Evolutionary conservation across 805 yeast genomes (phyloP).

Genomic region (Kazachstania bromeliacearum): DNA sequence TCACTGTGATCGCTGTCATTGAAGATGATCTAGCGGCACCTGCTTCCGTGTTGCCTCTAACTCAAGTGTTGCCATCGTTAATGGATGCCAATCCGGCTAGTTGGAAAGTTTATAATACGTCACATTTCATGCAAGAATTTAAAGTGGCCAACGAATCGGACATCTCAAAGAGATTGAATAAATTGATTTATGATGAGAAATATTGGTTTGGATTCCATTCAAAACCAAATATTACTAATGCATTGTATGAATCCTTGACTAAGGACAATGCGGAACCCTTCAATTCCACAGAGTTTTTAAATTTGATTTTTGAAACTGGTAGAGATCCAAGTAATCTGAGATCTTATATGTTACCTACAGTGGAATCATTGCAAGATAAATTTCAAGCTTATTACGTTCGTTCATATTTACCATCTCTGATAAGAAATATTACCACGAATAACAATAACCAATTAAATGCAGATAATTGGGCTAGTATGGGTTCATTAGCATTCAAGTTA

Average conservation of each 20-base stretch:
- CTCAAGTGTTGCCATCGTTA: neutral
- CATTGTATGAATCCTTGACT: slow-evolving; percentile 19
- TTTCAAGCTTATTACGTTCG: slow-evolving; percentile 4
- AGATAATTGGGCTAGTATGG: slow-evolving; percentile 8
- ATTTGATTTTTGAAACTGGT: slow-evolving; percentile 49
- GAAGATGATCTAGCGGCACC: slow-evolving; percentile 1
- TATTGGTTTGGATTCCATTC: slow-evolving; percentile 59
- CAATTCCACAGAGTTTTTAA: slow-evolving; percentile 24
- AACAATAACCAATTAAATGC: slow-evolving; percentile 7
- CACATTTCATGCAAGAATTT: slow-evolving; percentile 16
- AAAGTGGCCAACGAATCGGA: slow-evolving; percentile 6
- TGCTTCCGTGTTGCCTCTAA: neutral
- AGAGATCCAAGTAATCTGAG: slow-evolving; percentile 47
- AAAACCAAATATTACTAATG: slow-evolving; percentile 36
- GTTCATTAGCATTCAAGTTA: slow-evolving; percentile 30
- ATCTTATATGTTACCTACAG: slow-evolving; percentile 36
- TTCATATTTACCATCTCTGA: slow-evolving; percentile 14
- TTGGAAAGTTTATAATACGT: slow-evolving; percentile 25
- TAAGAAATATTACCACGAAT: slow-evolving; percentile 7
- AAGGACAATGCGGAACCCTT: slow-evolving; percentile 12
- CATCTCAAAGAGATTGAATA: slow-evolving; percentile 31
- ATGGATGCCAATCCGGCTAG: neutral
- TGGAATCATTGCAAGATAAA: slow-evolving; percentile 29
- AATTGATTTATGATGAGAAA: slow-evolving; percentile 42
- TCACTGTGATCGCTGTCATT: slow-evolving; percentile 3